A percentile compares a stretch with the other conserved stretches of the same genome.
These are phyloP conservation scores for Schrenkiella parvula DNA, from an alignment of 345 rosid genomes.

Conservation along the genomic window DNA sequence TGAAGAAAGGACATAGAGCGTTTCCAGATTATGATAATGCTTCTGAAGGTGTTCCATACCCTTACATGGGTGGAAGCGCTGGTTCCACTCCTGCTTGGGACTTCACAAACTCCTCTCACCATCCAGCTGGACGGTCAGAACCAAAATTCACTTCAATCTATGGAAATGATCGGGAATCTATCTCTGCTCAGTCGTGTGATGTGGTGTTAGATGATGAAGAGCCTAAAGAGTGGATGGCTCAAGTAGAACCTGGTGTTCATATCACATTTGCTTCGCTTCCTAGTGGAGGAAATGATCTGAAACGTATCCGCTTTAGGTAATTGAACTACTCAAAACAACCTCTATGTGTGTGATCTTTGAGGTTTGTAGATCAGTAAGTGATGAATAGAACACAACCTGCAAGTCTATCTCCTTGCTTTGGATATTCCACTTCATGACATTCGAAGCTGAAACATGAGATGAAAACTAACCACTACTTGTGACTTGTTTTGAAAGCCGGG, in stretches of 20 bases:
- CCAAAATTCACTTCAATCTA: slow-evolving; percentile 45
- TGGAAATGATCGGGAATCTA: slow-evolving; percentile 49
- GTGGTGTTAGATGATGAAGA: slow-evolving; percentile 74
- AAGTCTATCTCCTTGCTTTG: not conserved
- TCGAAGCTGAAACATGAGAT: not conserved
- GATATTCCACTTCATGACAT: not conserved
- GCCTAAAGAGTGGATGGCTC: slow-evolving; percentile 99
- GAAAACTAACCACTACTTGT: not conserved
- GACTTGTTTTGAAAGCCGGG: slow-evolving; percentile 58
- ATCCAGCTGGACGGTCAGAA: slow-evolving; percentile 39
- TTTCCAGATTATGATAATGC: slow-evolving; percentile 71
- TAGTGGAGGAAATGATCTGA: slow-evolving; percentile 87
- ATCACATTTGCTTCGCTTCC: slow-evolving; percentile 92
- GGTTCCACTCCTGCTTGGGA: slow-evolving; percentile 98
- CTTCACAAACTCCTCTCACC: slow-evolving; percentile 48
- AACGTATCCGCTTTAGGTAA: slow-evolving; percentile 92
- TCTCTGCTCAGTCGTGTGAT: slow-evolving; percentile 66
- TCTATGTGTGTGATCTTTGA: not conserved
- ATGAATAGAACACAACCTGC: not conserved
- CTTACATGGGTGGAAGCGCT: slow-evolving; percentile 67
- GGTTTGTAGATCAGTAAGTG: not conserved
- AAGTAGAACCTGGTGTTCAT: slow-evolving; percentile 98
- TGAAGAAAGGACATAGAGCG: slow-evolving; percentile 55
- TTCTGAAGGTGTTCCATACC: slow-evolving; percentile 79
- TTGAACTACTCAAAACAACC: not conserved